A percentile compares a stretch with the other conserved stretches of the same genome.
phyloP scores from a whole-genome alignment of 495 filamentous ascomycete genomes.

The Monascus purpureus region DNA sequence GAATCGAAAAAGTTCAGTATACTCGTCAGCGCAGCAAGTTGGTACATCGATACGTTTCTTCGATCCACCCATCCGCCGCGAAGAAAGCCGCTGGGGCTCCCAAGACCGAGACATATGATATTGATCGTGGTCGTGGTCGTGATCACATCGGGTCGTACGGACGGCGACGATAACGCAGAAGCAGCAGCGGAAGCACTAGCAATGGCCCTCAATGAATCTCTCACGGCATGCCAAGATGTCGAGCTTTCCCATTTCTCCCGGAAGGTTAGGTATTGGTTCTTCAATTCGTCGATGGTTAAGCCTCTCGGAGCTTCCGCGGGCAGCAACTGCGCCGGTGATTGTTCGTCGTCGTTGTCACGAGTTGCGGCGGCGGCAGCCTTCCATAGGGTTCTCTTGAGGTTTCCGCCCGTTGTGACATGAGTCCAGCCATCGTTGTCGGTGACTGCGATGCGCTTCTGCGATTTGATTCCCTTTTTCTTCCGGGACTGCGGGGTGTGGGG shows the following conservation, averaged over 20 bases:
- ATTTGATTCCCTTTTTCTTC: conserved; percentile 22
- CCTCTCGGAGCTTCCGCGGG: conserved; percentile 20
- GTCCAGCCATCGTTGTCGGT: conserved; percentile 42
- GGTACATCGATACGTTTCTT: conserved; percentile 31
- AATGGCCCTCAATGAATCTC: conserved; percentile 2
- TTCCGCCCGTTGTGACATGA: conserved; percentile 30
- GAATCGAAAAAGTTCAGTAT: conserved; percentile 22
- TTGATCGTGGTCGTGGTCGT: not conserved
- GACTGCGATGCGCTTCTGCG: conserved; percentile 31
- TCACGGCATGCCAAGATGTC: conserved; percentile 11
- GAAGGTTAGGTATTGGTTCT: conserved; percentile 17
- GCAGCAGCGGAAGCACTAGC: not conserved
- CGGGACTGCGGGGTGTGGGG: conserved; percentile 27
- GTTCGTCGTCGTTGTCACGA: not conserved
- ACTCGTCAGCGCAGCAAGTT: conserved; percentile 48
- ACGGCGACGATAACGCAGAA: not conserved
- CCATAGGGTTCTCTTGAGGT: conserved; percentile 7
- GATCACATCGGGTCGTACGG: not conserved
- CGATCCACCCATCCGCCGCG: conserved; percentile 34
- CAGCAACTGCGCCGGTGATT: not conserved
- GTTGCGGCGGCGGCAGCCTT: not conserved
- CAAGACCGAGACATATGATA: conserved; percentile 40
- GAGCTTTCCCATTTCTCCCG: conserved; percentile 17
- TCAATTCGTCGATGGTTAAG: conserved; percentile 25
- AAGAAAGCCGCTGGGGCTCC: conserved; percentile 34